These are phyloP conservation scores for Ilex aquifolium DNA, from an alignment of 257 asterid genomes.

Conservation along the genomic window DNA sequence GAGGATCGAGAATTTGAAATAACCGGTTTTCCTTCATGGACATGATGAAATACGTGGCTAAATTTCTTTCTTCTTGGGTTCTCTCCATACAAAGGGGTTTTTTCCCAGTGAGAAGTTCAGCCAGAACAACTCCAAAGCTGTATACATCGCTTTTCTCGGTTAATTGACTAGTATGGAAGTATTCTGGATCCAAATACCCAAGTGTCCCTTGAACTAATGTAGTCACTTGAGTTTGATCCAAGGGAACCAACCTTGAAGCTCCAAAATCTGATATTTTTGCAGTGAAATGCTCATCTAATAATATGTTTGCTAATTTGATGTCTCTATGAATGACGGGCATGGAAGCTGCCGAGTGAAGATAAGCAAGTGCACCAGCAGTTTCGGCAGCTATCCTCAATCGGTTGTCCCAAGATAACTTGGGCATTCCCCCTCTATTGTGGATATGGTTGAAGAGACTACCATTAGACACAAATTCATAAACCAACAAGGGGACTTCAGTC, in stretches of 20 bases:
- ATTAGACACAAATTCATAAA: constrained; percentile 58
- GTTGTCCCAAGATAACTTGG: constrained; percentile 59
- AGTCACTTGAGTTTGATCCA: constrained; percentile 1
- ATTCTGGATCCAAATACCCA: background rate
- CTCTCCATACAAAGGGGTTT: background rate
- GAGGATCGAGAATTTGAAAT: background rate
- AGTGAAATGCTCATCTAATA: constrained; percentile 44
- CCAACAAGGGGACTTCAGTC: constrained; percentile 64
- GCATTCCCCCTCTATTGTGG: constrained; percentile 17
- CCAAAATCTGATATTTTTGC: constrained; percentile 81
- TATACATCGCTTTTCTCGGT: background rate
- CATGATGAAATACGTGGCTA: background rate
- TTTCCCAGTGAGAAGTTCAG: background rate
- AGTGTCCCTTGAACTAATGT: constrained; percentile 1
- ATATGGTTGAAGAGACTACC: constrained; percentile 61
- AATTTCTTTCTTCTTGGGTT: background rate
- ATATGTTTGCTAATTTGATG: constrained; percentile 69
- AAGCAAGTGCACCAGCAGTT: constrained; percentile 59
- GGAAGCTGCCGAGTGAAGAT: constrained; percentile 65
- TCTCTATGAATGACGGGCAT: constrained; percentile 69
- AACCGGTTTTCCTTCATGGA: background rate
- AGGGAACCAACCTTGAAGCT: constrained; percentile 46
- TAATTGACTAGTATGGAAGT: background rate
- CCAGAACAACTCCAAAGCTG: background rate
- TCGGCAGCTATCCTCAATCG: constrained; percentile 66